Evolutionary conservation across 805 yeast species (phyloP), one percentile per base, ranked within the genome.

Genomic region (Sungouiozyma ichnusensis): DNA sequence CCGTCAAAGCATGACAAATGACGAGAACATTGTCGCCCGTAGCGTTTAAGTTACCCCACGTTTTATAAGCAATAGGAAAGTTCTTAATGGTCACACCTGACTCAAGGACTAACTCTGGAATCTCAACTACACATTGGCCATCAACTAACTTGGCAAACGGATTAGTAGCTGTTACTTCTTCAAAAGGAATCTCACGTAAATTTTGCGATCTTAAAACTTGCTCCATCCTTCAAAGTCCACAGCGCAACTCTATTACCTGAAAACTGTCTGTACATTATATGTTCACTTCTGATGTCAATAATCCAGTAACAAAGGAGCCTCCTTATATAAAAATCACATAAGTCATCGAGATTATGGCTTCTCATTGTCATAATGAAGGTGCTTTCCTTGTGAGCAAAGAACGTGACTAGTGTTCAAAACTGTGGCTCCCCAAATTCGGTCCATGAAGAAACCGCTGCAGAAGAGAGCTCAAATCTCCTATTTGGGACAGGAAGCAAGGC

Each of bases 1-100:
- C 98, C 0, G 97, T 87, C 42, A 92, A 68, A 0, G 98, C 97
- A 67, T 92, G 98, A 53, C 95, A 84, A 13, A 92, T 84, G n/a
- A 92, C 77, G 69, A 92, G 67, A 45, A 81, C 87, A 58, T 92
- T 92, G 50, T 79, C 79, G 7, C 73, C 77, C 2, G 62, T 66
- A 6, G 68, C 74, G 56, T 87, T 87, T 37, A 92, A 70, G 42
- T 74, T 70, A 2, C 98, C 98, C 97, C 97, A 92, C 0, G 95
- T 82, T 61, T 90, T 90, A 67, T 84, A 92, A 2, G 97, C 98
- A 17, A 92, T 84, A 0, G 96, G 97, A 36, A 88, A 85, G 20
- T 85, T 68, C 36, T 55, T 59, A 11, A 90, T 64, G 7, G 47
- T 49, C 46, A 85, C 87, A 3, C 95, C 96, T 41, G 92, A 81